Evolutionary conservation across 2,329 filamentous ascomycete genomes (phyloP), one percentile per base, ranked within the genome.

Genomic region (Fusarium tjaetaba): DNA sequence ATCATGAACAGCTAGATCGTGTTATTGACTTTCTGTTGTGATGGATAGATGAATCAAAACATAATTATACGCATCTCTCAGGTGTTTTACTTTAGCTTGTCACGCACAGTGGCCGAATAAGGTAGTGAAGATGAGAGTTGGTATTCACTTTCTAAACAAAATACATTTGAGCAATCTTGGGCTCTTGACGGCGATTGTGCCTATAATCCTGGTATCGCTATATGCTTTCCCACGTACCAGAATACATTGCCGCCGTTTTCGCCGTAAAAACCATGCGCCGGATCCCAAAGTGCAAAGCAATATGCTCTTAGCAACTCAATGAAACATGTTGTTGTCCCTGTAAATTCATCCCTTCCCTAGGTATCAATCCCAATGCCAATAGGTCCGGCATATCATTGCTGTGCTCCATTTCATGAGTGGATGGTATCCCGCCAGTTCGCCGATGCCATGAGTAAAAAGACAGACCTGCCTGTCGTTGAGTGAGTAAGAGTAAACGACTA

Each of bases 371-470:
- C 61, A 70, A 42, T 61, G 61, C 60, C 45, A 55, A 46, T 45
- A 26, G 58, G 30, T 49, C 51, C 32, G 53, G 58, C 60, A 52
- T 62, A 24, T 73, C 58, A 59, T 68, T 52, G 65, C 64, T 58
- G 32, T 65, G 18, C 39, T 52, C 53, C 64, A 41, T 70, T 68
- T 66, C 69, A 57, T 68, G 58, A 51, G 43, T 70, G 48, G 70
- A 71, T 70, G 36, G 48, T 48, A 41, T 59, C 66, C 72, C 61
- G 60, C 71, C 71, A 57, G 68, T 78, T 75, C 76, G 76, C 76
- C 73, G 67, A 57, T 78, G 72, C 75, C 65, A 76, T 78, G 72
- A 74, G 61, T 74, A 64, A 58, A 55, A 63, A 68, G 65, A 76
- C 59, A 76, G 69, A 76, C 69, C 65, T 71, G 74, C 67, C 67